Base-by-base conservation (phyloP, 164 flowering plant species). In the Litsea cubeba region DNA sequence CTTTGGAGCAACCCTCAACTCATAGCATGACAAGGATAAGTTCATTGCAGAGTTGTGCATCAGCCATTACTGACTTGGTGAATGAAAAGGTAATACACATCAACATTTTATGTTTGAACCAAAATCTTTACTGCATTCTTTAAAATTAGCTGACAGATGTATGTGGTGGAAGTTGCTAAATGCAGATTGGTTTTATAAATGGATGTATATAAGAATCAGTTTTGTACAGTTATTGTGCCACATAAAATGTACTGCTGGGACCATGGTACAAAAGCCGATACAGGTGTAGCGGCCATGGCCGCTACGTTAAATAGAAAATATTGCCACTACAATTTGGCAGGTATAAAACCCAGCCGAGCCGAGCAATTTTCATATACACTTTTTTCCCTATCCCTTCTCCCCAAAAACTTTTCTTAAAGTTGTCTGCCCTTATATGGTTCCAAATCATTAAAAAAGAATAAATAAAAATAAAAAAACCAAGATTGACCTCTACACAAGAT, bases 41-140 rank as follows among this genome's bases (percentile, higher is more conserved):
- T 72, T 96, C 97, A 73, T 80, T 96, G 85, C 90, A 85, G 83
- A 82, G 79, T 66, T 91, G 82, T 87, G 99, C 97, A n/a, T 82
- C 88, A 79, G 87, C 90, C 71, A 86, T 94, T 72, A 86, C 79
- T 40, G 97, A 89, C 77, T 80, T 96, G 77, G 91, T 91, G 35
- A 81, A 83, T 76, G 95, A 90, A 71, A 96, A 90, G 95, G 99
- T 91, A 83, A 76, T 62, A 70, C 17, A 58, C 54, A 7, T n/a
- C 51, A 26, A 35, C 65, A 22, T 51, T 73, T 25, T 18, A 51
- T 14, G 40, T 8, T 65, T n/a, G 68, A 12, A 50, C 65, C 8
- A 30, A 58, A 28, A 28, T 22, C 26, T 28, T 66, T 15, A 28
- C 18, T 66, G 69, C 69, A 30, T 66, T 71, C 22, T 57, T 68